These are phyloP conservation scores for Epichloe festucae DNA, from an alignment of 2,329 filamentous ascomycete genomes.

Conservation along the genomic window DNA sequence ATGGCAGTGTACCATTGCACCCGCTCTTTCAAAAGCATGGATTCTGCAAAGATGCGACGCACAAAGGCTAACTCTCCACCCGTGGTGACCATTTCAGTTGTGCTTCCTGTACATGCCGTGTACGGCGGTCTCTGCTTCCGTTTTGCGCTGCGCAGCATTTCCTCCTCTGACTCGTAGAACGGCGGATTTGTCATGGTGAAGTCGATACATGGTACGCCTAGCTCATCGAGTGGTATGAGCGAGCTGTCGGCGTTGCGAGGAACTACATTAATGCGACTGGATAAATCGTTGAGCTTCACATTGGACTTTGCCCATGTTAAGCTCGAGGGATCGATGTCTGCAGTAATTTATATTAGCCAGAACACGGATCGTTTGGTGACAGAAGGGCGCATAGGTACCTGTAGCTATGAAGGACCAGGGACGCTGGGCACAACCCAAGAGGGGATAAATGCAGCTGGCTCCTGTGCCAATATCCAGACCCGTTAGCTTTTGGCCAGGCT, in stretches of 20 bases:
- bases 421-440: slow-evolving; percentile 60
- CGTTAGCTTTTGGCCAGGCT: slow-evolving; percentile 34
- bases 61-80: slow-evolving; percentile 73
- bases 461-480: slow-evolving; percentile 86
- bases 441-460: slow-evolving; percentile 80
- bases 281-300: slow-evolving; percentile 50
- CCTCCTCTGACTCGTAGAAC: slow-evolving; percentile 67
- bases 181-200: slow-evolving; percentile 94
- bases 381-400: slow-evolving; percentile 16
- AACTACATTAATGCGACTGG: slow-evolving; percentile 51
- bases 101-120: slow-evolving; percentile 63
- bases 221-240: slow-evolving; percentile 50
- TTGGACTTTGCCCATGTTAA: slow-evolving; percentile 55
- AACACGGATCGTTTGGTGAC: neutral
- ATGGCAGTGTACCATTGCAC: slow-evolving; percentile 87
- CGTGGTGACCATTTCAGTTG: slow-evolving; percentile 71
- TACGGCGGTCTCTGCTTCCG: slow-evolving; percentile 56
- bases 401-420: slow-evolving; percentile 65
- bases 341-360: too few relatives aligned
- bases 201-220: slow-evolving; percentile 43
- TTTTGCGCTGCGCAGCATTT: slow-evolving; percentile 52
- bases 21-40: slow-evolving; percentile 40
- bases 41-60: slow-evolving; percentile 56
- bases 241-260: slow-evolving; percentile 34
- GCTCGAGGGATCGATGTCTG: slow-evolving; percentile 64